Conservation (phyloP, 768 basidiomycete genomes). For the Termitomyces sp. region DNA sequence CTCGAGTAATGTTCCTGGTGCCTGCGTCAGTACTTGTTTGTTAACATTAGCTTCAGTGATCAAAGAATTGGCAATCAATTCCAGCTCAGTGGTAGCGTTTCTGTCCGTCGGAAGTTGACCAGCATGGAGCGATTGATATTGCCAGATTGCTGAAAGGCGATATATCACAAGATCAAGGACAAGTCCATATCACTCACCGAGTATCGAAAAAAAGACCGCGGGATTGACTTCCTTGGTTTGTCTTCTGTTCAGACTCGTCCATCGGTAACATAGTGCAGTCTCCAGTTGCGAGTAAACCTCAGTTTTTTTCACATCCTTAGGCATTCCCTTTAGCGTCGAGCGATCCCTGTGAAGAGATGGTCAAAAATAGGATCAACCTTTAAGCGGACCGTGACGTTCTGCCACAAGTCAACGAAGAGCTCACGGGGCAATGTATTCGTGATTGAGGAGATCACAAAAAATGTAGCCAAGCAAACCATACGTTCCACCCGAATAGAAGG, state of each 20-base stretch:
- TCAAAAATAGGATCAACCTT: slow-evolving; percentile 4
- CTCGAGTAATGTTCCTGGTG: slow-evolving; percentile 62
- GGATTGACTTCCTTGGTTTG: slow-evolving; percentile 86
- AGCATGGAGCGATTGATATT: slow-evolving; percentile 61
- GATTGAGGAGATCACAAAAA: slow-evolving; percentile 86
- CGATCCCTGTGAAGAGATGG: slow-evolving; percentile 46
- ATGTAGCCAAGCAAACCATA: slow-evolving; percentile 92
- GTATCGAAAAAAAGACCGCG: slow-evolving; percentile 59
- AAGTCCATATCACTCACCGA: slow-evolving; percentile 43
- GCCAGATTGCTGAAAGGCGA: slow-evolving; percentile 63
- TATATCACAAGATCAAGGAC: neutral
- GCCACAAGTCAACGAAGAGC: slow-evolving; percentile 24
- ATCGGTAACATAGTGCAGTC: slow-evolving; percentile 61
- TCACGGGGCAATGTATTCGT: slow-evolving; percentile 83
- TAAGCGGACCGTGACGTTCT: slow-evolving; percentile 8
- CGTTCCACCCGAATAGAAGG: slow-evolving; percentile 89
- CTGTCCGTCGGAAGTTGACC: slow-evolving; percentile 51
- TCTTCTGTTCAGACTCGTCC: slow-evolving; percentile 63
- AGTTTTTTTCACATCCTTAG: slow-evolving; percentile 57
- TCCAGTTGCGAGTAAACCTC: slow-evolving; percentile 61
- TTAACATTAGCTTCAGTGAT: slow-evolving; percentile 64
- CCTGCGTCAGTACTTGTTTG: slow-evolving; percentile 51
- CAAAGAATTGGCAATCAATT: slow-evolving; percentile 57
- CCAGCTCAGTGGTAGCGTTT: slow-evolving; percentile 49
- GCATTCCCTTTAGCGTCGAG: slow-evolving; percentile 49